Percentiles rank a stretch among this genome's conserved stretches.
Evolutionary conservation across 768 basidiomycete genomes (phyloP).

Genomic region (Lentinus brumalis): DNA sequence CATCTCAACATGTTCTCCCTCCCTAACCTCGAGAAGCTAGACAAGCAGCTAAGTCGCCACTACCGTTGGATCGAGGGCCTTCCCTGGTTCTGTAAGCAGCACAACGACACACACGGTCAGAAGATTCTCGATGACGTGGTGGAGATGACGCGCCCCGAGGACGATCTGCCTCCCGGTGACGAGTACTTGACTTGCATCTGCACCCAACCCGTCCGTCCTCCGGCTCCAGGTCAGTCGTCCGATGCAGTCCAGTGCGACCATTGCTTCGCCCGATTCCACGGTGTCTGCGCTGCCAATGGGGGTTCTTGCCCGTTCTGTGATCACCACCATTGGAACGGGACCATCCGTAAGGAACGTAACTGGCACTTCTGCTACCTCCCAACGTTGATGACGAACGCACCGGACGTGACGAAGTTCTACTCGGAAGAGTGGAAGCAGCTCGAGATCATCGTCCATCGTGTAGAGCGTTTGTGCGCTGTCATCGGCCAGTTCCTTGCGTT

Average conservation of each 20-base stretch:
- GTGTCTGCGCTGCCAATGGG: conserved; percentile 82
- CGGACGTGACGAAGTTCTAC: conserved; percentile 76
- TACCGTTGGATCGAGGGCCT: conserved; percentile 71
- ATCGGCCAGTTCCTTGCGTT: conserved; percentile 83
- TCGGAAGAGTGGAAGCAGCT: conserved; percentile 80
- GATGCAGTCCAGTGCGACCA: conserved; percentile 92
- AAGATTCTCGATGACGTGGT: conserved; percentile 73
- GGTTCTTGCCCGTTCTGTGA: conserved; percentile 92
- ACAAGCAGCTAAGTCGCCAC: conserved; percentile 66
- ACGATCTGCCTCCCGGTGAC: conserved; percentile 76
- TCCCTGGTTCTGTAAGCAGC: conserved; percentile 78
- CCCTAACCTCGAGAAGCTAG: conserved; percentile 72
- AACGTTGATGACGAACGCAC: conserved; percentile 67
- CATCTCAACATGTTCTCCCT: conserved; percentile 75
- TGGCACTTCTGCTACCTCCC: conserved; percentile 86
- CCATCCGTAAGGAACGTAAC: conserved; percentile 77
- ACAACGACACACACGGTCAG: conserved; percentile 63
- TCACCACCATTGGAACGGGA: conserved; percentile 89
- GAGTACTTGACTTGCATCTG: conserved; percentile 89
- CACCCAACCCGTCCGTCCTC: conserved; percentile 72
- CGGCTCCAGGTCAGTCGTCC: conserved; percentile 70
- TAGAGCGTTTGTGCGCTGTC: conserved; percentile 71
- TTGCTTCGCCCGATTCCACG: conserved; percentile 85
- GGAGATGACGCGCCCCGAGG: conserved; percentile 72
- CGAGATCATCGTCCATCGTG: conserved; percentile 76